Base-by-base conservation (phyloP, 208 protist species). In the Leptomonas seymouri region DNA sequence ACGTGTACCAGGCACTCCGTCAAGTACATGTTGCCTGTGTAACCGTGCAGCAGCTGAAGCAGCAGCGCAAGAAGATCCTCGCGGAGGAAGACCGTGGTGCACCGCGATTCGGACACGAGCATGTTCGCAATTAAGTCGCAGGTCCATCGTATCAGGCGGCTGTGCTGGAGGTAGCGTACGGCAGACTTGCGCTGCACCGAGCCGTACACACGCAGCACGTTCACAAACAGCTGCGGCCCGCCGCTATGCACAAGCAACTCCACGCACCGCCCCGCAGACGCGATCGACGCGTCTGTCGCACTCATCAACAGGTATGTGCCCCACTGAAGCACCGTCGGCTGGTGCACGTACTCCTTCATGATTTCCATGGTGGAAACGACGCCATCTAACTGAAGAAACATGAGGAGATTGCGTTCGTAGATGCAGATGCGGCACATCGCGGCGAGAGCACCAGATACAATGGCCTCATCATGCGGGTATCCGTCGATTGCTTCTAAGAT, bases 401-500 rank as follows among this genome's bases (percentile, higher is more conserved):
- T 81, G 49, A 74, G 53, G 27, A 88, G 53, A 66, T 91, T 92
- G 28, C 41, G 46, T 65, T 85, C 74, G 63, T 86, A 81, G 0
- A 96, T 61, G 57, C 83, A 93, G 21, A 91, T 64, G 53, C 81
- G 83, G 53, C 78, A 80, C n/a, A 96, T 74, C 8, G 80, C 77
- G 44, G 76, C 76, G 20, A 96, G 73, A n/a, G 86, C 77, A 16
- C 80, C 74, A 28, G 67, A 67, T 23, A 94, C 82, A 25, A 96
- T 76, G 50, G 66, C 74, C 65, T 86, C 83, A 56, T 92, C 76
- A 21, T 96, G 75, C 25, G 88, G 83, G 51, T 96, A 84, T 5
- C 78, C 85, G 66, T 96, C 91, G 27, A 96, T 85, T 21, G 87
- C 73, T 60, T 92, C 91, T 25, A 96, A 58, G n/a, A 91, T 80